Conservation (phyloP, 2,329 filamentous ascomycete genomes). For the Penicillium sp. region DNA sequence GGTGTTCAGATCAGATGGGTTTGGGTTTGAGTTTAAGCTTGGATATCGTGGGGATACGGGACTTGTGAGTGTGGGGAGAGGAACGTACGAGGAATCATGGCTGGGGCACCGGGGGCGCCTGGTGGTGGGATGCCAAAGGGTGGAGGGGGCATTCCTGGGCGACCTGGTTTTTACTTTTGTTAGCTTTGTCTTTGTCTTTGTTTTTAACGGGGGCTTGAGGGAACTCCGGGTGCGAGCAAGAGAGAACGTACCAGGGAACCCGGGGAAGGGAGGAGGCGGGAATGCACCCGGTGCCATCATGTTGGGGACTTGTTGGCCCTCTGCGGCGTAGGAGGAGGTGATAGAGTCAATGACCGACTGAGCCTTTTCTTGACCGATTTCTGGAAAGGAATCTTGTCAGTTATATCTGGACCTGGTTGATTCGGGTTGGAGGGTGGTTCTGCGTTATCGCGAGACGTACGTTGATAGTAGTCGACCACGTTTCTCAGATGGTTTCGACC, state of each 20-base stretch:
- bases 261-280: slow-evolving; percentile 51
- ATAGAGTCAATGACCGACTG: slow-evolving; percentile 98
- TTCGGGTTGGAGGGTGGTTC: neutral
- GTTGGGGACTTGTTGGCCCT: slow-evolving; percentile 81
- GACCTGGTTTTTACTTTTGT: slow-evolving; percentile 20
- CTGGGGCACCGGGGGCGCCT: slow-evolving; percentile 41
- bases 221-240: neutral
- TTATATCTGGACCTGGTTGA: too few relatives aligned
- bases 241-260: slow-evolving; percentile 60
- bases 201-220: too few relatives aligned
- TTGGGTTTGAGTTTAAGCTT: neutral
- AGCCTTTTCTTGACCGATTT: slow-evolving; percentile 97
- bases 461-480: slow-evolving; percentile 97
- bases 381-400: slow-evolving; percentile 45
- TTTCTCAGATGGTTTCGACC: slow-evolving; percentile 96
- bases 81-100: slow-evolving; percentile 54
- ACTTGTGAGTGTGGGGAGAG: slow-evolving; percentile 16
- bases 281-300: slow-evolving; percentile 57
- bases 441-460: slow-evolving; percentile 44
- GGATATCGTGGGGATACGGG: neutral
- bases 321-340: slow-evolving; percentile 89
- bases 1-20: too few relatives aligned
- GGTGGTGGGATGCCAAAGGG: slow-evolving; percentile 54
- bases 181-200: neutral
- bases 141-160: slow-evolving; percentile 50